Evolutionary conservation across 768 basidiomycete species (phyloP), one percentile per base, ranked within the genome.

Genomic region (Lentinula detonsa): DNA sequence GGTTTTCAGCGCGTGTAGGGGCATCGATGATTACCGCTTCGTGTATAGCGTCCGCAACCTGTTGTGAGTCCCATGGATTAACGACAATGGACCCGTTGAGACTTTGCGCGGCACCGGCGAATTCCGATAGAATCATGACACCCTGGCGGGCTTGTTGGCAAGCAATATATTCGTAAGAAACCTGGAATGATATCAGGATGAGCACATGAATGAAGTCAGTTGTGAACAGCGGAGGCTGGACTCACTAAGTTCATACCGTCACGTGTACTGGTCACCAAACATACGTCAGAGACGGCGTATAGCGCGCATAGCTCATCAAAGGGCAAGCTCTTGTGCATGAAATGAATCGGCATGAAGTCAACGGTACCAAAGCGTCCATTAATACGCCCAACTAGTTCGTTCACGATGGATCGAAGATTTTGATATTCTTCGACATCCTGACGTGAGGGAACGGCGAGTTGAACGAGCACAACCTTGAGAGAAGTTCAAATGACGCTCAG

Each of bases 401-500:
- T 98, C 57, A 98, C 95, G 1, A 91, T 93, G 16, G 94, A 87
- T 15, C 97, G 86, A 62, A 98, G 75, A 75, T 98, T 98, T 74
- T 99, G 97, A 71, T 99, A 99, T 75, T 99, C 97, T 74, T 99
- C 97, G 57, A 99, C 97, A 70, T 98, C 97, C 73, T 97, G 95
- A 28, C 97, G 83, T 6, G 95, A 98, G 2, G 97, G 97, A 8
- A 99, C 95, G 7, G 97, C 97, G 5, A 99, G 85, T 75, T 99
- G 97, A 8, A 93, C 94, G 49, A 99, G 81, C 2, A 99, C 97
- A 61, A 98, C 91, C 91, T 93, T 57, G 21, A 57, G 15, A 39
- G 45, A 18, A 37, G 63, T 39, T 60, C 40, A 51, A n/a, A 15
- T 56, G 28, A 23, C 7, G 11, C 21, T 5, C 15, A 6, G 15